phyloP scores from a whole-genome alignment of 2,329 filamentous ascomycete species.

The Pseudogymnoascus sp. region DNA sequence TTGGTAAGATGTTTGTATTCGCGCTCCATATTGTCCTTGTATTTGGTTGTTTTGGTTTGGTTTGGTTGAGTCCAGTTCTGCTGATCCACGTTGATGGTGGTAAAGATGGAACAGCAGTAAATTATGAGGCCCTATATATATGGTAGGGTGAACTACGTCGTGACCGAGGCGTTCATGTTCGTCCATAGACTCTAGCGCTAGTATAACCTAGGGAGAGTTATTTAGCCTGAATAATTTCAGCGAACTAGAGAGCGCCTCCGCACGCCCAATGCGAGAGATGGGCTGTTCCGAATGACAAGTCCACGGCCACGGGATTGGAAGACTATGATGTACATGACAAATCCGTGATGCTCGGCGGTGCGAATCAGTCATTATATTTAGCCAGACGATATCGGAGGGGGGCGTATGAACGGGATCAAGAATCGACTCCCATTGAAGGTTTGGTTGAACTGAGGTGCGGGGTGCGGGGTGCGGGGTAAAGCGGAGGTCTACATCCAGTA shows the following conservation, averaged over 20 bases:
- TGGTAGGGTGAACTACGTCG: neutral
- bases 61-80: neutral
- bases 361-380: neutral
- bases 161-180: neutral
- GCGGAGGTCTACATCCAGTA: neutral
- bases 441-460: neutral
- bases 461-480: slow-evolving; percentile 4
- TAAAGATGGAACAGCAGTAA: neutral
- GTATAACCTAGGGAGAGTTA: neutral
- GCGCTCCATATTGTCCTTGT: neutral
- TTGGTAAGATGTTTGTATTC: slow-evolving; percentile 30
- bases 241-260: neutral
- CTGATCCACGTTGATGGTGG: neutral
- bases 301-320: neutral
- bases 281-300: neutral
- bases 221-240: slow-evolving; percentile 1
- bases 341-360: neutral
- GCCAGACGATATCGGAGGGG: neutral
- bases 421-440: neutral
- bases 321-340: neutral
- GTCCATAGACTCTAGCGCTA: neutral
- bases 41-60: neutral
- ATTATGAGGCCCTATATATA: neutral
- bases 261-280: neutral
- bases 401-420: neutral